phyloP scores from a whole-genome alignment of 805 yeast species.

The Ogataea pilisensis region DNA sequence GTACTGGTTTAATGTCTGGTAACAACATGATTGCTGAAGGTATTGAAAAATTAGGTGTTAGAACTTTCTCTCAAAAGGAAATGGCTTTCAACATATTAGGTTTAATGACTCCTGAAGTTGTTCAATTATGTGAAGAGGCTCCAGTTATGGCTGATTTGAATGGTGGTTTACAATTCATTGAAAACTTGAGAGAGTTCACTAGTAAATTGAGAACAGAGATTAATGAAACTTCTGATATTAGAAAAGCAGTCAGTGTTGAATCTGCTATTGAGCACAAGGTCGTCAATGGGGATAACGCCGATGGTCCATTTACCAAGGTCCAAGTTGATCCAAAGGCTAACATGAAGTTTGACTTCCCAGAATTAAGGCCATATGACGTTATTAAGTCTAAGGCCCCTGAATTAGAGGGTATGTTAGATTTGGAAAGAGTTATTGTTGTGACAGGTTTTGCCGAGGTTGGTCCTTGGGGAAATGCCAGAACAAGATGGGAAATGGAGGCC shows the following conservation, averaged over 20 bases:
- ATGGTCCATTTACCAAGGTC: conserved; percentile 75
- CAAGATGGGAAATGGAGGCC: conserved; percentile 99
- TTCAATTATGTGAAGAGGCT: conserved; percentile 80
- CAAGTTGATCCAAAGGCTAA: conserved; percentile 90
- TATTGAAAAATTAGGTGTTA: conserved; percentile 89
- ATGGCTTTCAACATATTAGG: conserved; percentile 99
- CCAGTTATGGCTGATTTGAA: conserved; percentile 98
- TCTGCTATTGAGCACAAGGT: conserved; percentile 82
- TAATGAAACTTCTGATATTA: conserved; percentile 79
- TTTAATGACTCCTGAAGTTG: conserved; percentile 81
- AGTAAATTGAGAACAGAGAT: conserved; percentile 72
- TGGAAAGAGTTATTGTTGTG: conserved; percentile 88
- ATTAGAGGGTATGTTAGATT: conserved; percentile 85
- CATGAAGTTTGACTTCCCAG: conserved; percentile 91
- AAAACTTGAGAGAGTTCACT: conserved; percentile 86
- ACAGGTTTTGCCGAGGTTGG: conserved; percentile 99
- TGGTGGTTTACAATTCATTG: conserved; percentile 95
- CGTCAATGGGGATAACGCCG: conserved; percentile 84
- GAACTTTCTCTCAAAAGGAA: conserved; percentile 98
- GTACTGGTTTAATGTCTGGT: conserved; percentile 98
- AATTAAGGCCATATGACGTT: conserved; percentile 70
- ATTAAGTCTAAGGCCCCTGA: conserved; percentile 66
- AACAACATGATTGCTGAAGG: conserved; percentile 98
- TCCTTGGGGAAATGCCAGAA: conserved; percentile 99
- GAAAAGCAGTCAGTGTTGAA: conserved; percentile 94